These are phyloP conservation scores for Hanseniaspora thailandica DNA, from an alignment of 805 yeast species.

Conservation along the genomic window DNA sequence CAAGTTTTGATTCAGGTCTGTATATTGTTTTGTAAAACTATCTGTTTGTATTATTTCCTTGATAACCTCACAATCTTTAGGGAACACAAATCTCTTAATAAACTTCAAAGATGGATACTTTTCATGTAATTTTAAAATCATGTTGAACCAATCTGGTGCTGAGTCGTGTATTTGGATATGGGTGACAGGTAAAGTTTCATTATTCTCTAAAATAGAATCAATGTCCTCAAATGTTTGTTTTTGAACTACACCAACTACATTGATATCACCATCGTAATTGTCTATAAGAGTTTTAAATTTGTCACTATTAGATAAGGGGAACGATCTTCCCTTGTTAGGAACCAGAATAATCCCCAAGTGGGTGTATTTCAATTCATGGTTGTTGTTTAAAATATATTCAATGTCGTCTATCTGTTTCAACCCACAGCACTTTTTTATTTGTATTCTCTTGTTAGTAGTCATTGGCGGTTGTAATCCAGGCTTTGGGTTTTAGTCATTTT, in stretches of 20 bases:
- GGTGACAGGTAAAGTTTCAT: slow-evolving; percentile 44
- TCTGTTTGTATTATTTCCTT: slow-evolving; percentile 26
- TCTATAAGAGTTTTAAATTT: slow-evolving; percentile 34
- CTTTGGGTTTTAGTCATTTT: no score
- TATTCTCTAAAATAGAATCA: slow-evolving; percentile 23
- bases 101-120: slow-evolving; percentile 31
- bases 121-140: slow-evolving; percentile 18
- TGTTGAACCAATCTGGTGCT: slow-evolving; percentile 34
- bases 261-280: slow-evolving; percentile 27
- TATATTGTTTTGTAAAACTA: slow-evolving; percentile 15
- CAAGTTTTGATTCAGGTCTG: slow-evolving; percentile 30
- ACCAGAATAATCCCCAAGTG: slow-evolving; percentile 73
- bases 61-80: slow-evolving; percentile 35
- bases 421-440: slow-evolving; percentile 13
- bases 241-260: slow-evolving; percentile 77
- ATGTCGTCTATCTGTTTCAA: slow-evolving; percentile 7
- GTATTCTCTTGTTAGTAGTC: not conserved
- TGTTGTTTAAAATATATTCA: not conserved
- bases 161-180: slow-evolving; percentile 82
- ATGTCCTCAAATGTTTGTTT: slow-evolving; percentile 67
- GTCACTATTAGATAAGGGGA: slow-evolving; percentile 37
- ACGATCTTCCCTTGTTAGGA: slow-evolving; percentile 67
- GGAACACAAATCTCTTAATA: slow-evolving; percentile 56
- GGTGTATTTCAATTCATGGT: not conserved
- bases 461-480: no score